A percentile compares a stretch with the other conserved stretches of the same genome.
Evolutionary conservation across 1,284 basidiomycete genomes (phyloP).

Genomic region (Ceratobasidium sp.): DNA sequence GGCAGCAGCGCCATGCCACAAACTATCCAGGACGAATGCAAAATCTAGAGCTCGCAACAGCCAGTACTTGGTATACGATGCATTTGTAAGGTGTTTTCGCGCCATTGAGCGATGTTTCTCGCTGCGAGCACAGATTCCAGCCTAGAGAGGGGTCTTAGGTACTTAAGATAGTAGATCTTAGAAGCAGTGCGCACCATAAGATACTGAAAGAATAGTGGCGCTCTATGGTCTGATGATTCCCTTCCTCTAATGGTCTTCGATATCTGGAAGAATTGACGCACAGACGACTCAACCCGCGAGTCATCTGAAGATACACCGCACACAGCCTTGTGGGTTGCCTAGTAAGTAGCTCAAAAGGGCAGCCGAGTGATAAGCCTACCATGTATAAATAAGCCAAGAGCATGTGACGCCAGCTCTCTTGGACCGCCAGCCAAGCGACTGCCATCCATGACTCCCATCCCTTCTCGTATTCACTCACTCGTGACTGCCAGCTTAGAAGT

Average conservation of each 20-base stretch:
- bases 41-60: not conserved
- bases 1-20: slow-evolving; percentile 22
- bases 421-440: not conserved
- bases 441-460: not conserved
- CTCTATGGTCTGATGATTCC: not conserved
- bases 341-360: not conserved
- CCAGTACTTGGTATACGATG: not conserved
- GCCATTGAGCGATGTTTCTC: slow-evolving; percentile 1
- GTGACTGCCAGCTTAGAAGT: not conserved
- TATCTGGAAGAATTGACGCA: slow-evolving; percentile 14
- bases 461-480: not conserved
- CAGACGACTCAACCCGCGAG: slow-evolving; percentile 2
- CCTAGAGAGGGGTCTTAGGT: not conserved
- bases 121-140: not conserved
- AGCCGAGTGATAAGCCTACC: too few relatives aligned
- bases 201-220: slow-evolving; percentile 1
- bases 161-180: too few relatives aligned
- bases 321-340: not conserved
- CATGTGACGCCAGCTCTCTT: slow-evolving; percentile 16
- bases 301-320: not conserved
- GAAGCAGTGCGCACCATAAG: not conserved
- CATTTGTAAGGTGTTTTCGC: not conserved
- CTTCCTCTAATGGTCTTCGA: not conserved
- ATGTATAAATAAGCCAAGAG: slow-evolving; percentile 15
- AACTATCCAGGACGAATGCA: slow-evolving; percentile 13